Evolutionary conservation across 352 stramenopile genomes (phyloP).

Genomic region (Paralagenidium karlingii): DNA sequence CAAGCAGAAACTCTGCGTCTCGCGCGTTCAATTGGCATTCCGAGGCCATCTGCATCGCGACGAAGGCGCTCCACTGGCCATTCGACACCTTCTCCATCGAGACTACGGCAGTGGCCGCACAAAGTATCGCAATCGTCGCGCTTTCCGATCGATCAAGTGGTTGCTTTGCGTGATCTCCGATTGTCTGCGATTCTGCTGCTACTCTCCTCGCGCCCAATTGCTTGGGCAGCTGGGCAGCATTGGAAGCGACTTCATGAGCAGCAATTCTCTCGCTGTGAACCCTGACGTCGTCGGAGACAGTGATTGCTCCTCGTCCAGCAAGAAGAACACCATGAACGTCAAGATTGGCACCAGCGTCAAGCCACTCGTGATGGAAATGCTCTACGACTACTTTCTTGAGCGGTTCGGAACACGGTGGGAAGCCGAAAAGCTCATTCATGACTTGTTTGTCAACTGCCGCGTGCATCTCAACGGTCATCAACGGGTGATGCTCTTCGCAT

Average conservation of each 20-base stretch:
- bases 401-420: conserved; percentile 58
- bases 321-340: conserved; percentile 18
- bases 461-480: conserved; percentile 18
- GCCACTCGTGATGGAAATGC: conserved; percentile 47
- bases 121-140: conserved; percentile 13
- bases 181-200: conserved; percentile 22
- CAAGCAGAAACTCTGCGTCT: conserved; percentile 52
- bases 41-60: conserved; percentile 48
- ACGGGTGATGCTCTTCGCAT: conserved; percentile 44
- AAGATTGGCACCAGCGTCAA: conserved; percentile 39
- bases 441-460: conserved; percentile 73
- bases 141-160: conserved; percentile 42
- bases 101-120: conserved; percentile 25
- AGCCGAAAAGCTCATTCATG: conserved; percentile 69
- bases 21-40: conserved; percentile 59
- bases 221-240: conserved; percentile 32
- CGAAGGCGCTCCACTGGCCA: conserved; percentile 47
- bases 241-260: conserved; percentile 13
- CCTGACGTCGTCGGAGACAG: neutral
- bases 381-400: conserved; percentile 67
- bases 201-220: conserved; percentile 3
- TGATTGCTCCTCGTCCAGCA: conserved; percentile 1
- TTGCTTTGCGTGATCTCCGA: conserved; percentile 40
- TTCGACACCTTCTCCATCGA: conserved; percentile 60
- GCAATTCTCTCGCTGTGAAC: neutral